These are phyloP conservation scores for Davidsoniella neocaledoniae DNA, from an alignment of 2,329 filamentous ascomycete species.

Conservation along the genomic window DNA sequence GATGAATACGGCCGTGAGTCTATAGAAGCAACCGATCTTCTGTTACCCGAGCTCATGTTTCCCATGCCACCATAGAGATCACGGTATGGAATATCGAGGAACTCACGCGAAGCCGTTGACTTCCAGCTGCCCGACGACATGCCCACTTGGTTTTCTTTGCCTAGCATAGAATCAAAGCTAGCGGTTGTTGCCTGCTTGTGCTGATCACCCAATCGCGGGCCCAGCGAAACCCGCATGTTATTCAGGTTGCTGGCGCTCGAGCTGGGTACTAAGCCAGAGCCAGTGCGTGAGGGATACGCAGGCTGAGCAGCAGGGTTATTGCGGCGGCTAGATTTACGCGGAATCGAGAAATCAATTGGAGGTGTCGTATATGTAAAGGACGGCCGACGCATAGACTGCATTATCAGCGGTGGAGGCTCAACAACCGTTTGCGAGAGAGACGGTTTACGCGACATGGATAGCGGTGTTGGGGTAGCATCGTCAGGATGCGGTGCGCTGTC, in stretches of 20 bases:
- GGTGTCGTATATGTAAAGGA: conserved; percentile 1
- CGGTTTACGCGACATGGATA: conserved; percentile 6
- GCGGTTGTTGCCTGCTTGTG: conserved; percentile 2
- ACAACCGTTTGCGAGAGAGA: conserved; percentile 6
- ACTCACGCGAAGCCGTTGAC: conserved; percentile 6
- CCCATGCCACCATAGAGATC: conserved; percentile 7
- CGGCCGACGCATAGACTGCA: background rate
- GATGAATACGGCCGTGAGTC: conserved; percentile 7
- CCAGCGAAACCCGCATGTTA: conserved; percentile 1
- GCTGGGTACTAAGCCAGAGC: background rate
- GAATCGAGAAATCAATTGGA: conserved; percentile 2
- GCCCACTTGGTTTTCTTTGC: conserved; percentile 8
- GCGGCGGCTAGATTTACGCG: conserved; percentile 3
- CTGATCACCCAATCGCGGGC: background rate
- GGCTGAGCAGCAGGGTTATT: too few relatives aligned
- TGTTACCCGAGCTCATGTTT: background rate
- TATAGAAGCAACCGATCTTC: background rate
- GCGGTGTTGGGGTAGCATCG: background rate
- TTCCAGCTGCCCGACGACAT: conserved; percentile 5
- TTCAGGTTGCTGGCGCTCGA: conserved; percentile 3
- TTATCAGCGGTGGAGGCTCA: background rate
- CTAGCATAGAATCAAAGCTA: conserved; percentile 6
- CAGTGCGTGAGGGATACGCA: background rate
- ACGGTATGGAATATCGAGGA: conserved; percentile 9
- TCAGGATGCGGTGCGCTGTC: conserved; percentile 6